These are phyloP conservation scores for Trichoderma brevicompactum DNA, from an alignment of 2,329 filamentous ascomycete species.

Conservation along the genomic window DNA sequence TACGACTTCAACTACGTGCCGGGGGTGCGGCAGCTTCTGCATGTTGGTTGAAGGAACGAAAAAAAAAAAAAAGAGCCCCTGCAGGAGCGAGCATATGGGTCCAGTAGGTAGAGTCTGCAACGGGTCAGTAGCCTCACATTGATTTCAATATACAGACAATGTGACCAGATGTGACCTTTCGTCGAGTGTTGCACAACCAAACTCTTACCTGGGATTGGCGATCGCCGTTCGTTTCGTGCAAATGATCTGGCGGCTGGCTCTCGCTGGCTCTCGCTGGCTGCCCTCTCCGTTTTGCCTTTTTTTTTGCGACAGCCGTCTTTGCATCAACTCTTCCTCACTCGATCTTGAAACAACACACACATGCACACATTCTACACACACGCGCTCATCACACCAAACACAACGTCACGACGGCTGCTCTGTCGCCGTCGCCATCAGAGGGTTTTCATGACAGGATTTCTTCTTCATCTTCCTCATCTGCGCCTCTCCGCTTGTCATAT, in stretches of 20 bases:
- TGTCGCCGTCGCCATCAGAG: slow-evolving; percentile 16
- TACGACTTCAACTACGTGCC: not conserved
- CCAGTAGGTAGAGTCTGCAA: not conserved
- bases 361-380: slow-evolving; percentile 8
- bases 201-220: slow-evolving; percentile 4
- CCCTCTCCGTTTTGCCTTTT: not conserved
- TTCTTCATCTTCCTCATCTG: slow-evolving; percentile 33
- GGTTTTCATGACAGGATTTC: slow-evolving; percentile 29
- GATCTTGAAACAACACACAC: slow-evolving; percentile 13
- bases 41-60: not conserved
- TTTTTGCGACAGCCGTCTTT: not conserved
- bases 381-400: not conserved
- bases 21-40: not conserved
- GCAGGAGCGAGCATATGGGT: not conserved
- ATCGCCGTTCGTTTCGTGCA: not conserved
- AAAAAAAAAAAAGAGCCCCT: not conserved
- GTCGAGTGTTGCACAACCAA: not conserved
- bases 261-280: not conserved
- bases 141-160: not conserved
- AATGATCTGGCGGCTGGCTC: not conserved
- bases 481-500: slow-evolving; percentile 37
- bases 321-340: not conserved
- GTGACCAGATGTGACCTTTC: not conserved
- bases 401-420: slow-evolving; percentile 23
- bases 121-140: slow-evolving; percentile 18